These are phyloP conservation scores for Globisporangium camurandrum DNA, from an alignment of 352 stramenopile species.

Conservation along the genomic window DNA sequence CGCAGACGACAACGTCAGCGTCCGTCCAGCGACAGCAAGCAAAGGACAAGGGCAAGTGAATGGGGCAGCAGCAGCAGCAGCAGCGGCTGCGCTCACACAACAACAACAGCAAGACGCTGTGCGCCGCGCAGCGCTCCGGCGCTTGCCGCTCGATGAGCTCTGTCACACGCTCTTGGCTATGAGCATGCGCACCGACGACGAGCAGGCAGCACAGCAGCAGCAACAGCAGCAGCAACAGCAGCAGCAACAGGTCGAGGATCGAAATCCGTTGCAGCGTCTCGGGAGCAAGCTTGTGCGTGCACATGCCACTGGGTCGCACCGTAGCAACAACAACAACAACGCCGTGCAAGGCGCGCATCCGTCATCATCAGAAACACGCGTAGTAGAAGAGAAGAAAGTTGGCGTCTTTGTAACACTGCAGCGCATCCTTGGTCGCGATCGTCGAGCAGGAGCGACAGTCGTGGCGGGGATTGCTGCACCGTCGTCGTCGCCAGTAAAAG, in stretches of 20 bases:
- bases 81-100: neutral
- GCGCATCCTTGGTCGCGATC: neutral
- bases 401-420: neutral
- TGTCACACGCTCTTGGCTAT: conserved; percentile 16
- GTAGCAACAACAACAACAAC: neutral
- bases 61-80: neutral
- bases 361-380: neutral
- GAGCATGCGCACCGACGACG: conserved; percentile 23
- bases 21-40: neutral
- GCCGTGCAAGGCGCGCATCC: neutral
- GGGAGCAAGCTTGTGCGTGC: too few species aligned
- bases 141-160: conserved; percentile 20
- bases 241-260: neutral
- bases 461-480: too few species aligned
- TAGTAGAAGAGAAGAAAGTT: neutral
- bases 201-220: conserved; percentile 15
- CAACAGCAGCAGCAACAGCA: neutral
- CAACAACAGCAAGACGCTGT: neutral
- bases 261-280: too few species aligned
- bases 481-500: too few species aligned
- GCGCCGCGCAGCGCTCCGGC: neutral
- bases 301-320: too few species aligned
- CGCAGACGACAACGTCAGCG: neutral
- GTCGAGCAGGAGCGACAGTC: neutral
- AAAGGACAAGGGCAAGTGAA: neutral